Base-by-base conservation (phyloP, 108 stramenopile genomes). In the Licmophora abbreviata region DNA sequence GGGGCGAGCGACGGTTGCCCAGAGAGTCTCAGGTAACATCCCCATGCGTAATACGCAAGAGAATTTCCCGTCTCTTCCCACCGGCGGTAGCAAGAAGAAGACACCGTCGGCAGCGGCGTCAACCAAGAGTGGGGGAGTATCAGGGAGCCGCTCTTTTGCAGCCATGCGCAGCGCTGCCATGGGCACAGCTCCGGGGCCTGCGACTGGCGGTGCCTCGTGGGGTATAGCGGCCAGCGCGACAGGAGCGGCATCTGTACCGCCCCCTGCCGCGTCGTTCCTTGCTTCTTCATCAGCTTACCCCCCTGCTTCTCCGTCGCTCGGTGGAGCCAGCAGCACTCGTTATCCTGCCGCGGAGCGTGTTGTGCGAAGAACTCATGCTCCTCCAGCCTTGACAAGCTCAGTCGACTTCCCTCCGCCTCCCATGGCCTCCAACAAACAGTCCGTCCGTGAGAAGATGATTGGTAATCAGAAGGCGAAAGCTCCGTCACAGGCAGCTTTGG, bases 321-420 rank as follows among this genome's bases (percentile, higher is more conserved):
- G 21, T 2, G 37, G 50, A 20, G 15, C 28, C 20, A 46, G 44
- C n/a, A 21, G 24, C 20, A 46, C n/a, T n/a, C n/a, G n/a, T n/a
- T n/a, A n/a, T n/a, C n/a, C n/a, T n/a, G n/a, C n/a, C n/a, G n/a
- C n/a, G n/a, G n/a, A n/a, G n/a, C n/a, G n/a, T n/a, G n/a, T 35
- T 12, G 12, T 12, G 2, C 30, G 22, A 23, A 26, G 41, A 17
- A n/a, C 44, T 5, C 48, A 56, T 10, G 32, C 43, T 29, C 6
- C 71, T 12, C 48, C 69, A 18, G 18, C 30, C 20, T 20, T 51
- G 20, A n/a, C n/a, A n/a, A n/a, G n/a, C n/a, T n/a, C n/a, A n/a
- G n/a, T n/a, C n/a, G 40, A 82, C 78, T 22, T 70, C 85, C 34
- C 56, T 85, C 29, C 51, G 51, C 15, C 81, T 78, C 48, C 21